Percentiles rank a stretch among this genome's conserved stretches.
Conservation (phyloP, 2,329 filamentous ascomycete species). For the Acephala macrosclerotiorum region DNA sequence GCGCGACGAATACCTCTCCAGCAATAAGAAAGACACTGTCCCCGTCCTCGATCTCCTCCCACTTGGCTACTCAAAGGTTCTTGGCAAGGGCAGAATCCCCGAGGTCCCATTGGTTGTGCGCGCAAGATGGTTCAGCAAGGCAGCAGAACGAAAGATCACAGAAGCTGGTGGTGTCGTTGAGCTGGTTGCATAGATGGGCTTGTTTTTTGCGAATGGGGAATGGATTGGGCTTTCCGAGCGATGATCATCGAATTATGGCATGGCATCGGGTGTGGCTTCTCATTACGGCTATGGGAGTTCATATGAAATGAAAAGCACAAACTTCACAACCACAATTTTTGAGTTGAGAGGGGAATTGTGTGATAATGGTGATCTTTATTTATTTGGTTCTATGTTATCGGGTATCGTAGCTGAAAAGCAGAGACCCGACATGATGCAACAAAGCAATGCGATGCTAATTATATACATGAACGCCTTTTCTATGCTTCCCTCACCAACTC, state of each 20-base stretch:
- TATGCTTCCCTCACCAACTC: slow-evolving; percentile 6
- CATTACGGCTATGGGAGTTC: slow-evolving; percentile 22
- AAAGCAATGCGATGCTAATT: slow-evolving; percentile 10
- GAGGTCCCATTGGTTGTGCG: slow-evolving; percentile 93
- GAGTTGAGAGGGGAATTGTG: too few relatives aligned
- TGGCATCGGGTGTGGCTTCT: slow-evolving; percentile 25
- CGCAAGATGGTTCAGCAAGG: slow-evolving; percentile 92
- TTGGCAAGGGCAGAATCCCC: slow-evolving; percentile 97
- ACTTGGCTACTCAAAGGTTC: slow-evolving; percentile 97
- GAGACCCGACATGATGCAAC: slow-evolving; percentile 4
- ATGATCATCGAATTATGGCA: slow-evolving; percentile 12
- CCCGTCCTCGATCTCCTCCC: slow-evolving; percentile 98
- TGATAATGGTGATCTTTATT: slow-evolving; percentile 15
- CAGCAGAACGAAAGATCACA: slow-evolving; percentile 99
- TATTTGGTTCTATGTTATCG: neutral
- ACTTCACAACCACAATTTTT: slow-evolving; percentile 15
- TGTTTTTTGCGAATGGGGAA: slow-evolving; percentile 21
- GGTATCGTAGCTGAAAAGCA: slow-evolving; percentile 17
- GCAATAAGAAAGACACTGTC: slow-evolving; percentile 85
- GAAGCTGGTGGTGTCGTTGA: slow-evolving; percentile 96
- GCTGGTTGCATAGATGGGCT: slow-evolving; percentile 79
- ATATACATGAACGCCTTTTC: slow-evolving; percentile 18
- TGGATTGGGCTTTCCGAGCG: slow-evolving; percentile 19
- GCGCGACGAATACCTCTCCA: slow-evolving; percentile 88
- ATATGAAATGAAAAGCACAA: slow-evolving; percentile 32